Evolutionary conservation across 1,284 basidiomycete genomes (phyloP).

Genomic region (Rhizoctonia solani): DNA sequence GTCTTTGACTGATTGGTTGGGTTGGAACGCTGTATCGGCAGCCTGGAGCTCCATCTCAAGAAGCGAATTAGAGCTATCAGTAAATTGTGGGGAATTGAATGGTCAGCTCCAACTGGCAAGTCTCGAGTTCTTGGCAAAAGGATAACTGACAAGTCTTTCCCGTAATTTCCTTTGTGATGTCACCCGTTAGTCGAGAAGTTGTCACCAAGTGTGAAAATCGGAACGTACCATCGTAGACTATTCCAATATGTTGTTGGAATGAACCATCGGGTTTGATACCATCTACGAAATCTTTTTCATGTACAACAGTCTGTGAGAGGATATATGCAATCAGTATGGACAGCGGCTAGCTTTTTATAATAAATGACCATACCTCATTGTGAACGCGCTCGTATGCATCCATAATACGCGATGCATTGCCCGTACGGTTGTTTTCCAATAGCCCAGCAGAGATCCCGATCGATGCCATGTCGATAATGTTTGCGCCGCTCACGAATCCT

Average conservation of each 20-base stretch:
- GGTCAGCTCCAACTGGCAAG: not conserved
- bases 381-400: conserved; percentile 55
- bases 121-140: too few relatives aligned
- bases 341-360: not conserved
- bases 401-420: conserved; percentile 51
- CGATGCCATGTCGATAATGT: conserved; percentile 61
- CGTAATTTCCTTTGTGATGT: conserved; percentile 52
- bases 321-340: not conserved
- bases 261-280: conserved; percentile 66
- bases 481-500: conserved; percentile 58
- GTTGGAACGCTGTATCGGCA: conserved; percentile 32
- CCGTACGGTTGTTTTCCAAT: conserved; percentile 41
- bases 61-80: conserved; percentile 33
- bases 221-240: conserved; percentile 59
- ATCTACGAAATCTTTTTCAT: conserved; percentile 53
- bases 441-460: conserved; percentile 60
- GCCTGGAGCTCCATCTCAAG: conserved; percentile 37
- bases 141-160: conserved; percentile 57
- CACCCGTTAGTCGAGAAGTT: not conserved
- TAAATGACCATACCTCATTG: conserved; percentile 17
- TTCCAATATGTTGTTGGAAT: conserved; percentile 63
- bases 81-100: not conserved
- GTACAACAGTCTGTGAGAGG: conserved; percentile 47
- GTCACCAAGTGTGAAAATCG: not conserved
- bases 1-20: conserved; percentile 5